These are phyloP conservation scores for Colletotrichum lentis DNA, from an alignment of 2,329 filamentous ascomycete genomes.

Conservation along the genomic window DNA sequence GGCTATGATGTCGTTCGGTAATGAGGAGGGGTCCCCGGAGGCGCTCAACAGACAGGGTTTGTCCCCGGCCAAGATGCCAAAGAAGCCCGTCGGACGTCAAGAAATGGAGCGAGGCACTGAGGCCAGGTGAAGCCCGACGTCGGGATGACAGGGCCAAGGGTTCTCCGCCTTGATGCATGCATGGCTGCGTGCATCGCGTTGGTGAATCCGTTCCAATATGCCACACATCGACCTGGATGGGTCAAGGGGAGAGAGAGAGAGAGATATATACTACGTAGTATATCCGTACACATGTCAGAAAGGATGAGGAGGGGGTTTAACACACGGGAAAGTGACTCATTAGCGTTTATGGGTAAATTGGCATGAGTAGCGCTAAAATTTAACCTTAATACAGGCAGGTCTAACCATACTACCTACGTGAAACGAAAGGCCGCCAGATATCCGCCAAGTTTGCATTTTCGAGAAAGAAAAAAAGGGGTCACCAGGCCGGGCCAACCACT, in stretches of 20 bases:
- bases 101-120: background rate
- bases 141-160: slow-evolving; percentile 3
- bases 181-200: slow-evolving; percentile 17
- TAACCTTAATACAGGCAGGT: slow-evolving; percentile 22
- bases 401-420: background rate
- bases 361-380: slow-evolving; percentile 21
- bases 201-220: background rate
- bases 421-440: background rate
- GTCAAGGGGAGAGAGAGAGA: background rate
- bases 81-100: slow-evolving; percentile 6
- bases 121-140: background rate
- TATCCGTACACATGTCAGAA: no score
- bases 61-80: slow-evolving; percentile 2
- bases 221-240: slow-evolving; percentile 3
- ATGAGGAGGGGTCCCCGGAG: slow-evolving; percentile 5
- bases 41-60: slow-evolving; percentile 22
- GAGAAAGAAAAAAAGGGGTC: background rate
- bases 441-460: background rate
- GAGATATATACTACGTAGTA: no score
- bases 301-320: no score
- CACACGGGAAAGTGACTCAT: no score
- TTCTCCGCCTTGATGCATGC: slow-evolving; percentile 34
- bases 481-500: background rate
- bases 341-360: background rate
- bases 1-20: slow-evolving; percentile 19